These are phyloP conservation scores for Hyphopichia wangnamkhiaoensis DNA, from an alignment of 1,139 yeast species.

Conservation along the genomic window DNA sequence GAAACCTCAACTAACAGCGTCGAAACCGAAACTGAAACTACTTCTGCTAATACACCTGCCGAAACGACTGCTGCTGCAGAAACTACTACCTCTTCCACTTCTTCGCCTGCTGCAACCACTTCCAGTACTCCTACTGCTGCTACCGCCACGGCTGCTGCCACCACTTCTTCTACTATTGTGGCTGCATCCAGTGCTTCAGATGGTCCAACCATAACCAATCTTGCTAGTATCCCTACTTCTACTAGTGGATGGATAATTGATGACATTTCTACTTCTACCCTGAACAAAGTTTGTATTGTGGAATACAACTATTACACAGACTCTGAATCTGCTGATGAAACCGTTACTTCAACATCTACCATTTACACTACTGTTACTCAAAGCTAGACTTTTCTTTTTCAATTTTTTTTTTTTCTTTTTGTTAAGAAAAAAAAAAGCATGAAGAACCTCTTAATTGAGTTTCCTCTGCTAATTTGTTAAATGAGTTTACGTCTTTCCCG, in stretches of 20 bases:
- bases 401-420: not conserved
- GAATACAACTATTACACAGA: slow-evolving; percentile 46
- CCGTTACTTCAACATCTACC: slow-evolving; percentile 41
- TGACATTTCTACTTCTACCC: slow-evolving; percentile 32
- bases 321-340: slow-evolving; percentile 31
- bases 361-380: slow-evolving; percentile 39
- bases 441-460: too few relatives aligned
- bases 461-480: too few relatives aligned
- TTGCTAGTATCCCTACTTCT: slow-evolving; percentile 31
- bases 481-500: slow-evolving; percentile 1
- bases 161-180: slow-evolving; percentile 7
- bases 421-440: not conserved
- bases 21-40: slow-evolving; percentile 4
- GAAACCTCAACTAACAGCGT: slow-evolving; percentile 11
- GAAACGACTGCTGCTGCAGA: not conserved
- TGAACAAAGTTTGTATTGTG: slow-evolving; percentile 40
- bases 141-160: slow-evolving; percentile 8
- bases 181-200: slow-evolving; percentile 11
- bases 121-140: slow-evolving; percentile 7
- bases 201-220: slow-evolving; percentile 36
- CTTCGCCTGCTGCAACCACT: not conserved
- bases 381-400: slow-evolving; percentile 4
- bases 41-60: slow-evolving; percentile 6
- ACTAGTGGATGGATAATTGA: slow-evolving; percentile 43
- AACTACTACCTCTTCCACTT: slow-evolving; percentile 6